These are phyloP conservation scores for Pholiota conissans DNA, from an alignment of 768 basidiomycete genomes.

Conservation along the genomic window DNA sequence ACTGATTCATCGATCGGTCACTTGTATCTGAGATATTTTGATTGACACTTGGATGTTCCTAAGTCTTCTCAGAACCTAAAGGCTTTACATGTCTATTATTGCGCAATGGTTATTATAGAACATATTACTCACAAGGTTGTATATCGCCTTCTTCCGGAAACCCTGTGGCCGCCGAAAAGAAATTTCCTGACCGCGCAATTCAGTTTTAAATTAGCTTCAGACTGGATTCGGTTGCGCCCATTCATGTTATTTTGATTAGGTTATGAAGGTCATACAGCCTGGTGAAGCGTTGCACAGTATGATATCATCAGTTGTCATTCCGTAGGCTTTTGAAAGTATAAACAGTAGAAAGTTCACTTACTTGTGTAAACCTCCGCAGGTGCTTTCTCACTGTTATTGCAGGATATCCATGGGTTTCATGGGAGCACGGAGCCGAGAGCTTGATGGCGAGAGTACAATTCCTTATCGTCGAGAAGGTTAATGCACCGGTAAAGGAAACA, in stretches of 20 bases:
- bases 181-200: background rate
- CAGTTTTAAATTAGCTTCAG: background rate
- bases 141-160: slow-evolving; percentile 5
- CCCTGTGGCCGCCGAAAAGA: background rate
- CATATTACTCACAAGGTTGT: slow-evolving; percentile 13
- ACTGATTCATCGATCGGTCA: slow-evolving; percentile 9
- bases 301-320: background rate
- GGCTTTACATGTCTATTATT: slow-evolving; percentile 11
- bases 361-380: background rate
- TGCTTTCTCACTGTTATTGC: background rate
- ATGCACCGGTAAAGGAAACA: slow-evolving; percentile 5
- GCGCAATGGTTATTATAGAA: background rate
- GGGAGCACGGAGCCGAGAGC: slow-evolving; percentile 19
- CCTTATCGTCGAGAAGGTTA: slow-evolving; percentile 7
- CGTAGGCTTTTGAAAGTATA: background rate
- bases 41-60: slow-evolving; percentile 12
- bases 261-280: background rate
- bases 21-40: slow-evolving; percentile 11
- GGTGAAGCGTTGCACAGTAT: background rate
- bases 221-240: background rate
- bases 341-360: background rate
- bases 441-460: slow-evolving; percentile 13
- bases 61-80: slow-evolving; percentile 8
- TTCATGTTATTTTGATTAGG: background rate
- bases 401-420: slow-evolving; percentile 5